A percentile compares a stretch with the other conserved stretches of the same genome.
phyloP scores from a whole-genome alignment of 805 yeast genomes.

The Hanseniaspora occidentalis region DNA sequence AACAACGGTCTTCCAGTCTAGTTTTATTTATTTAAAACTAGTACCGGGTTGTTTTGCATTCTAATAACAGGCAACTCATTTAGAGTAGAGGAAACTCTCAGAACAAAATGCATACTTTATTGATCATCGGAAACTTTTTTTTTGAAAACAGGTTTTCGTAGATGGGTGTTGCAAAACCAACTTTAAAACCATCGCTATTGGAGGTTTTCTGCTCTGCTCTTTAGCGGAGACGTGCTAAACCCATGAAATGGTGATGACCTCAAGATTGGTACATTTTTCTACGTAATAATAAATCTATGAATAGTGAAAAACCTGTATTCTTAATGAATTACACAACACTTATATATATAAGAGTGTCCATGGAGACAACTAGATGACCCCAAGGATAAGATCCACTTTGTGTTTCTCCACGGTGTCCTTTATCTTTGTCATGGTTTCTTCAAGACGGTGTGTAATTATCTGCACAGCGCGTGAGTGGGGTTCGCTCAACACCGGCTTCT shows the following conservation, averaged over 20 bases:
- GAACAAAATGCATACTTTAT: too few relatives aligned
- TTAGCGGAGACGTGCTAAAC: slow-evolving; percentile 40
- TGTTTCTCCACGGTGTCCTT: not conserved
- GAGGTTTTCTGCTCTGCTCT: slow-evolving; percentile 59
- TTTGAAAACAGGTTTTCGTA: not conserved
- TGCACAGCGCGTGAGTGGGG: too few relatives aligned
- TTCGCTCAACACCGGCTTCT: too few relatives aligned
- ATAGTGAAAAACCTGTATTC: too few relatives aligned
- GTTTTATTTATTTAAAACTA: too few relatives aligned
- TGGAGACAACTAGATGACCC: not conserved
- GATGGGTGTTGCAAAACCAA: slow-evolving; percentile 29
- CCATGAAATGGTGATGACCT: slow-evolving; percentile 98
- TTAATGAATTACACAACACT: too few relatives aligned
- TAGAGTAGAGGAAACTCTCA: too few relatives aligned
- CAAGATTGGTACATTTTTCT: slow-evolving; percentile 53
- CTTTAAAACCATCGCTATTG: slow-evolving; percentile 97
- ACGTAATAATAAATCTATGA: not conserved
- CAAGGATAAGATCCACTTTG: not conserved
- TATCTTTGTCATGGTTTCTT: too few relatives aligned
- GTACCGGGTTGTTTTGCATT: too few relatives aligned
- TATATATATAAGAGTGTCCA: too few relatives aligned
- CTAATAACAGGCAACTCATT: too few relatives aligned
- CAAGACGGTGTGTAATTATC: too few relatives aligned
- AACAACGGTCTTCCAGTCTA: not conserved
- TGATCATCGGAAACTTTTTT: not conserved